A percentile compares a stretch with the other conserved stretches of the same genome.
Conservation (phyloP, 108 stramenopile genomes). For the Bacterosira constricta region DNA sequence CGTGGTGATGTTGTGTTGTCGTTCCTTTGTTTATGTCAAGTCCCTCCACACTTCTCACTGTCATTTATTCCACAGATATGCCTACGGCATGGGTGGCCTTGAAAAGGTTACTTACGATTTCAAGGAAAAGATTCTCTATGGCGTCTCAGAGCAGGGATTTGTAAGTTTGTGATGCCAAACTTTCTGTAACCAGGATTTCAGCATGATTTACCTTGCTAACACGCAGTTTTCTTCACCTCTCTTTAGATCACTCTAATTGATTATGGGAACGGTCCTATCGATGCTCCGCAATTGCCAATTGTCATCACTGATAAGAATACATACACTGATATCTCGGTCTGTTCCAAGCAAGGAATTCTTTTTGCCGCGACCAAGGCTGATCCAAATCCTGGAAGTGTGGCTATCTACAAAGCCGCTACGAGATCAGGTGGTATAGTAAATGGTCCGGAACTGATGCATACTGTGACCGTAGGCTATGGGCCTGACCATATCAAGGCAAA, state of each 20-base stretch:
- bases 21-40: neutral
- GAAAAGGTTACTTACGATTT: constrained; percentile 47
- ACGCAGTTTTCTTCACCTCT: neutral
- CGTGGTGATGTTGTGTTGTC: no score
- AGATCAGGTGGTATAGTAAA: neutral
- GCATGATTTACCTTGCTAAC: neutral
- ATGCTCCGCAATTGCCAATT: constrained; percentile 27
- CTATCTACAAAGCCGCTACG: constrained; percentile 34
- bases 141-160: constrained; percentile 41
- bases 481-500: constrained; percentile 37
- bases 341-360: constrained; percentile 32
- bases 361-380: constrained; percentile 34
- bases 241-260: constrained; percentile 55
- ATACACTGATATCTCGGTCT: constrained; percentile 31
- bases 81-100: constrained; percentile 53
- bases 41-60: neutral
- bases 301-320: constrained; percentile 4
- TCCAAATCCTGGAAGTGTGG: constrained; percentile 30
- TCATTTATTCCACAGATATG: constrained; percentile 15
- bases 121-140: constrained; percentile 51
- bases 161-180: neutral
- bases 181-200: neutral
- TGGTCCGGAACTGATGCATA: constrained; percentile 24
- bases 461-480: constrained; percentile 39
- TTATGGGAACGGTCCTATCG: constrained; percentile 24